Evolutionary conservation across 2,329 filamentous ascomycete genomes (phyloP).

Genomic region (Fusarium nygamai): DNA sequence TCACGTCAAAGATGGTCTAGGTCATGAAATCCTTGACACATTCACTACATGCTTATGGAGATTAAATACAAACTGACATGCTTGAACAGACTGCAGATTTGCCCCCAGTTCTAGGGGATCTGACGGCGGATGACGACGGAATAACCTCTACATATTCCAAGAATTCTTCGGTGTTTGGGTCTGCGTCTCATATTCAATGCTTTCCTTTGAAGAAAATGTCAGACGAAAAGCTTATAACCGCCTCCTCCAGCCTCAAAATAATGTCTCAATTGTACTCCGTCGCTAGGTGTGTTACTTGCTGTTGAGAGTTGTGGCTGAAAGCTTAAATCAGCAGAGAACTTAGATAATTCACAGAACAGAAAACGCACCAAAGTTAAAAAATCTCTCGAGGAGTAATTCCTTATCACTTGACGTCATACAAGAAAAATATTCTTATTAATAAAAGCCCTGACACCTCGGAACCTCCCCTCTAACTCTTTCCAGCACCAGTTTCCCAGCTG

Average conservation of each 20-base stretch:
- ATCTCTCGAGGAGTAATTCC: no score
- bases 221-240: background rate
- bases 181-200: background rate
- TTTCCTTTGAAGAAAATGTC: background rate
- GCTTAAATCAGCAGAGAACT: background rate
- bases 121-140: no score
- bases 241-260: background rate
- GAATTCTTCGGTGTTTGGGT: background rate
- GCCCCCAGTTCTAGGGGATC: background rate
- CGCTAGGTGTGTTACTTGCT: background rate
- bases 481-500: background rate
- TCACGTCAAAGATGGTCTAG: no score
- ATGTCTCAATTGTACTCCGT: background rate
- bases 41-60: fast-evolving
- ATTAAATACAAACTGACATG: background rate
- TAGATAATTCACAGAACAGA: no score
- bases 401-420: background rate
- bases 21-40: no score
- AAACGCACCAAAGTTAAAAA: no score
- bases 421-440: background rate
- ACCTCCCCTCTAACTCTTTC: fast-evolving
- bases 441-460: background rate
- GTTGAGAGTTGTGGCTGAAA: background rate
- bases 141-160: background rate
- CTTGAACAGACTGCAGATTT: background rate